phyloP scores from a whole-genome alignment of 805 yeast genomes.

The Candida chilensis region DNA sequence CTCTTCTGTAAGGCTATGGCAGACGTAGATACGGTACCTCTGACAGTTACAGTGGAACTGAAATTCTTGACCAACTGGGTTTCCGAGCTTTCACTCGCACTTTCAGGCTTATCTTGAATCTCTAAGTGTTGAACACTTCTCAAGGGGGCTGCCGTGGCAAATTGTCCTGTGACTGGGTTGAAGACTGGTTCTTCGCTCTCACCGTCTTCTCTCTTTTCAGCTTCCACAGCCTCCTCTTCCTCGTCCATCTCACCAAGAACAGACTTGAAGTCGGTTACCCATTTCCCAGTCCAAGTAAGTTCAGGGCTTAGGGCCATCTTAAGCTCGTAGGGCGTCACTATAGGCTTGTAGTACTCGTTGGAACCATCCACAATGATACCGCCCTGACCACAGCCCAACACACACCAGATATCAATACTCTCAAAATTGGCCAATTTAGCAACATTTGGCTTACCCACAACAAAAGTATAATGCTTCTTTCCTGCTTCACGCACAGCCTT shows the following conservation, averaged over 20 bases:
- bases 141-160: conserved; percentile 67
- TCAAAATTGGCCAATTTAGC: conserved; percentile 96
- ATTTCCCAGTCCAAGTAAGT: conserved; percentile 85
- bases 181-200: conserved; percentile 54
- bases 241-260: conserved; percentile 31
- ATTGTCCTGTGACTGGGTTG: conserved; percentile 81
- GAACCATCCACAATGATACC: conserved; percentile 78
- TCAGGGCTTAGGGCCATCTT: conserved; percentile 70
- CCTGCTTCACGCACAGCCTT: conserved; percentile 62
- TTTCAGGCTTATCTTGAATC: conserved; percentile 28
- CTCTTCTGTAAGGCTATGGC: conserved; percentile 67
- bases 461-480: conserved; percentile 88
- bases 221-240: conserved; percentile 27
- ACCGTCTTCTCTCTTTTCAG: conserved; percentile 19
- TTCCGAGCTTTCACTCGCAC: conserved; percentile 10
- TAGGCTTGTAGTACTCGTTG: conserved; percentile 82
- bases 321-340: conserved; percentile 89
- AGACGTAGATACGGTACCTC: conserved; percentile 81
- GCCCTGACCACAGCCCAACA: conserved; percentile 89
- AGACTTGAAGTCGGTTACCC: conserved; percentile 74
- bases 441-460: conserved; percentile 96
- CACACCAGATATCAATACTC: conserved; percentile 89
- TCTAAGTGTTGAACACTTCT: conserved; percentile 58
- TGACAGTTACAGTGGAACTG: conserved; percentile 52
- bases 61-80: conserved; percentile 45